phyloP scores from a whole-genome alignment of 352 stramenopile species.

The Phytopythium vexans region DNA sequence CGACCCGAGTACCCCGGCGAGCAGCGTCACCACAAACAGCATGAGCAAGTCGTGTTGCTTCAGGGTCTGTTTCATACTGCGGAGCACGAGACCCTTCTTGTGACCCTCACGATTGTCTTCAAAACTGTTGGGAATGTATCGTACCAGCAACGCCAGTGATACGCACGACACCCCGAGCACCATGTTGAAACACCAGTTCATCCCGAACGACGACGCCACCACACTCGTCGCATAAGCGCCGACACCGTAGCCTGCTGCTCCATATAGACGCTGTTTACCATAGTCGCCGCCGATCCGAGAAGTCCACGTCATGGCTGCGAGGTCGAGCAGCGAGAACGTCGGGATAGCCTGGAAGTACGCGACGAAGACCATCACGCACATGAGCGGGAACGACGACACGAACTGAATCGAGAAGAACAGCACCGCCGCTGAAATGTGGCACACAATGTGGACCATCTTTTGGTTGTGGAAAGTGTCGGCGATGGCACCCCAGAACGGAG shows the following conservation, averaged over 20 bases:
- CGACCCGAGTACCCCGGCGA: conserved; percentile 33
- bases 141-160: conserved; percentile 24
- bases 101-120: background rate
- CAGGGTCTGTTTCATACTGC: conserved; percentile 15
- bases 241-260: conserved; percentile 31
- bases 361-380: conserved; percentile 20
- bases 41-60: conserved; percentile 25
- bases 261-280: conserved; percentile 42
- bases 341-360: conserved; percentile 26
- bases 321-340: conserved; percentile 26
- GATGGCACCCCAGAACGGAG: conserved; percentile 36
- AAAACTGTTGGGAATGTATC: conserved; percentile 11
- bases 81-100: conserved; percentile 12
- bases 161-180: conserved; percentile 13
- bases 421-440: conserved; percentile 19
- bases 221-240: conserved; percentile 27
- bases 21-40: conserved; percentile 28
- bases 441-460: conserved; percentile 29
- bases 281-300: conserved; percentile 32
- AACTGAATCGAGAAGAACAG: conserved; percentile 32
- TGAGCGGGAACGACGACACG: conserved; percentile 14
- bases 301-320: conserved; percentile 30
- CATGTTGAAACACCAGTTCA: conserved; percentile 36
- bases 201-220: conserved; percentile 21
- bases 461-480: conserved; percentile 27